Conservation (phyloP, 148 eudicot genomes). For the Gaultheria prostrata region DNA sequence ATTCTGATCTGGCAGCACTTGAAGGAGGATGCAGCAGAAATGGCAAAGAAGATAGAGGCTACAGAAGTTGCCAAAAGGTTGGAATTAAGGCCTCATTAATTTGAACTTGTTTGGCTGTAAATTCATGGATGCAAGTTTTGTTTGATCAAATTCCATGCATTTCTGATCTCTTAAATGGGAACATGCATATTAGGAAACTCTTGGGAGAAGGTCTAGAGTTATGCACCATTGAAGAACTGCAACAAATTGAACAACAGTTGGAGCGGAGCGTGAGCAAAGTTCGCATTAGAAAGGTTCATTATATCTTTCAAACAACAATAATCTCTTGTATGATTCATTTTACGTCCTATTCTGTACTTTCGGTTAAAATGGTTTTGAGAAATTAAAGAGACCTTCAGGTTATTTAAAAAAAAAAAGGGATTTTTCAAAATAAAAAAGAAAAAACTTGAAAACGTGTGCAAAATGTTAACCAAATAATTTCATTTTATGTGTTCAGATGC, state of each 20-base stretch:
- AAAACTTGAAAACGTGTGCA: no score
- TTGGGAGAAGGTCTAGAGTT: slow-evolving; percentile 70
- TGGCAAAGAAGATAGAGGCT: slow-evolving; percentile 68
- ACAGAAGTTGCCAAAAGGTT: slow-evolving; percentile 75
- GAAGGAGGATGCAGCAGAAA: slow-evolving; percentile 61
- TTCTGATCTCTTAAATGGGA: neutral
- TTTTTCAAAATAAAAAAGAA: no score
- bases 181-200: slow-evolving; percentile 45
- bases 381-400: no score
- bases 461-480: neutral
- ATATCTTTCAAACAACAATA: neutral
- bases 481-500: neutral
- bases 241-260: slow-evolving; percentile 69
- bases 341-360: no score
- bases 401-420: no score
- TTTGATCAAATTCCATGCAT: slow-evolving; percentile 2
- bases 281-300: slow-evolving; percentile 70
- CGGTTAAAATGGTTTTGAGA: no score
- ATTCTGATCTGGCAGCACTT: slow-evolving; percentile 47
- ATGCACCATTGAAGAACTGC: slow-evolving; percentile 70
- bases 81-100: neutral
- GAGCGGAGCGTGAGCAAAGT: slow-evolving; percentile 61
- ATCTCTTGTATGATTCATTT: no score
- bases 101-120: neutral
- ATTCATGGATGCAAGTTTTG: neutral